These are phyloP conservation scores for Termitomyces sp. DNA, from an alignment of 768 basidiomycete species.

Conservation along the genomic window DNA sequence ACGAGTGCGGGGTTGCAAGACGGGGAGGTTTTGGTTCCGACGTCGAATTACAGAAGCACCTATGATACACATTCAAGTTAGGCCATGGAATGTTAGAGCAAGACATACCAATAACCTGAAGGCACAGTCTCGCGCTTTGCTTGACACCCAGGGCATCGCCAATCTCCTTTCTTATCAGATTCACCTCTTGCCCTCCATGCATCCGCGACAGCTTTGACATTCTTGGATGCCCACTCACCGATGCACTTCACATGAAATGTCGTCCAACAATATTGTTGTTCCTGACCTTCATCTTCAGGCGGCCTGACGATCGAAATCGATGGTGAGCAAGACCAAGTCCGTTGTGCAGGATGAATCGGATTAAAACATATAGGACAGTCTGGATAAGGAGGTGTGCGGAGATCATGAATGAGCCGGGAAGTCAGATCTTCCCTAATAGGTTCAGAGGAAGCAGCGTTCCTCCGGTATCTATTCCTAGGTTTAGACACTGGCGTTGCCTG, in stretches of 20 bases:
- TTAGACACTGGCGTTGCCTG: conserved; percentile 2
- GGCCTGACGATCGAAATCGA: conserved; percentile 39
- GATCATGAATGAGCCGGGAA: conserved; percentile 60
- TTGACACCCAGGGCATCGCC: conserved; percentile 95
- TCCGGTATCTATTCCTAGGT: conserved; percentile 2
- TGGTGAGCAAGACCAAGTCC: conserved; percentile 86
- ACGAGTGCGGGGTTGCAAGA: conserved; percentile 74
- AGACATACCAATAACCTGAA: conserved; percentile 58
- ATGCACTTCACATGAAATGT: conserved; percentile 92
- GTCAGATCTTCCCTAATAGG: conserved; percentile 64
- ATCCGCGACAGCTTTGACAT: conserved; percentile 65
- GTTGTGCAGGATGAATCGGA: conserved; percentile 70
- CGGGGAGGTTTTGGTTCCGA: conserved; percentile 71
- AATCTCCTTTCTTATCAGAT: conserved; percentile 59
- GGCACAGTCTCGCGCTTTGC: conserved; percentile 67
- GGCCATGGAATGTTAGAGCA: neutral
- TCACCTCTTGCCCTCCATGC: conserved; percentile 75
- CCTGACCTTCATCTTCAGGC: conserved; percentile 24
- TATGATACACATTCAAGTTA: conserved; percentile 24
- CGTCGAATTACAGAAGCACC: conserved; percentile 82
- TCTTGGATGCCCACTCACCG: conserved; percentile 81
- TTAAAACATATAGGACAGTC: conserved; percentile 87
- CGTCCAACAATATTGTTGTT: conserved; percentile 77
- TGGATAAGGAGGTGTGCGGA: conserved; percentile 67
- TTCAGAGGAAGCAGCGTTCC: conserved; percentile 8